These are phyloP conservation scores for Exserohilum turcica DNA, from an alignment of 2,329 filamentous ascomycete genomes.

Conservation along the genomic window DNA sequence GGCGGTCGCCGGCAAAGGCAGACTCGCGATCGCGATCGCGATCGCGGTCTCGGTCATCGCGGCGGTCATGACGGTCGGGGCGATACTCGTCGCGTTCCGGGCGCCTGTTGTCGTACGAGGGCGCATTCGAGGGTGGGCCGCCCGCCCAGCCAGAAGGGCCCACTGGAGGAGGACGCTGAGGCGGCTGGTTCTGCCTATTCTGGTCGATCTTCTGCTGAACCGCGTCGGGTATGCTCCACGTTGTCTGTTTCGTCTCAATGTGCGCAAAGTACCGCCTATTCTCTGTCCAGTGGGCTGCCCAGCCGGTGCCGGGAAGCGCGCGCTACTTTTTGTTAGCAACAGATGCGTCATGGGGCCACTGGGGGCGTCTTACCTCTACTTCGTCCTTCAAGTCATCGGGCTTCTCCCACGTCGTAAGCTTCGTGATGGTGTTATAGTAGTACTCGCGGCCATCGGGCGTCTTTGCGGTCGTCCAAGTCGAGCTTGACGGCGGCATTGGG, in stretches of 20 bases:
- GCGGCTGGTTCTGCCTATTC: conserved; percentile 60
- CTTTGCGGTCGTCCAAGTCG: conserved; percentile 78
- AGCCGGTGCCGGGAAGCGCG: conserved; percentile 80
- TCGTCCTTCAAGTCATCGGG: conserved; percentile 85
- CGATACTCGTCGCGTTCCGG: conserved; percentile 39
- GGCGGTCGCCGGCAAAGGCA: conserved; percentile 49
- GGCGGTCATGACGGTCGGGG: conserved; percentile 35
- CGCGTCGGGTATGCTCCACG: conserved; percentile 89
- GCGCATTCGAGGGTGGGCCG: conserved; percentile 53
- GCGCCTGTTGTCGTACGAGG: conserved; percentile 47
- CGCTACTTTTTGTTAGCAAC: conserved; percentile 59
- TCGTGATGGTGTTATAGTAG: conserved; percentile 87
- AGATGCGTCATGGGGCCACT: neutral
- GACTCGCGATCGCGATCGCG: conserved; percentile 57
- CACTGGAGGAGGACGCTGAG: conserved; percentile 49
- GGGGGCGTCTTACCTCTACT: conserved; percentile 66
- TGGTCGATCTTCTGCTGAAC: conserved; percentile 73
- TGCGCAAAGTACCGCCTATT: conserved; percentile 95
- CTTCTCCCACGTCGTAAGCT: conserved; percentile 92
- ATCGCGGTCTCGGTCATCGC: conserved; percentile 37
- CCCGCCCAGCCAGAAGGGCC: conserved; percentile 62
- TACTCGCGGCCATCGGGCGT: conserved; percentile 83
- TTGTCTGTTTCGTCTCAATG: conserved; percentile 86
- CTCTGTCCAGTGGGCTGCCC: conserved; percentile 83
- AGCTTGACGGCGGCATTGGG: conserved; percentile 51